These are phyloP conservation scores for Buddleja alternifolia DNA, from an alignment of 257 asterid genomes.

Conservation along the genomic window DNA sequence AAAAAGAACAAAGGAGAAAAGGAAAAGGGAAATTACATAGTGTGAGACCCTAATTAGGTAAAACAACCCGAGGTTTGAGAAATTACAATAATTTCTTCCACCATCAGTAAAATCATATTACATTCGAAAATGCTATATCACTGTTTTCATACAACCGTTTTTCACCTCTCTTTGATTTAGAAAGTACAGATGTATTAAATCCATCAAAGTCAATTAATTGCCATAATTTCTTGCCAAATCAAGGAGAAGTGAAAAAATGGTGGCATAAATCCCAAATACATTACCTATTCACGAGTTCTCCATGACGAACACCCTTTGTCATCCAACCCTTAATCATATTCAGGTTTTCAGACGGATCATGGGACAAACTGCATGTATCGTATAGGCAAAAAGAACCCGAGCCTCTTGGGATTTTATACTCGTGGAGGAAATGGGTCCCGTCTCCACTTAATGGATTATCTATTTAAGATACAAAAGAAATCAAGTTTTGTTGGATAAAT, in stretches of 20 bases:
- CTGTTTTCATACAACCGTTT: no score
- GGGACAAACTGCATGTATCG: constrained; percentile 72
- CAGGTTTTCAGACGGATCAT: constrained; percentile 48
- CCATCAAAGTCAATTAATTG: no score
- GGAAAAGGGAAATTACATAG: neutral
- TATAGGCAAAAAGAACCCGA: constrained; percentile 64
- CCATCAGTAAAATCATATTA: no score
- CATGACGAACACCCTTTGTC: constrained; percentile 67
- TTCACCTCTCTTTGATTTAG: no score
- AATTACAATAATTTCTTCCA: no score
- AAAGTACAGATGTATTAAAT: no score
- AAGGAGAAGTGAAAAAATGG: no score
- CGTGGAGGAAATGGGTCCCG: constrained; percentile 72
- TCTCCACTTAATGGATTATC: constrained; percentile 51
- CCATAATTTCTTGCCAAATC: no score
- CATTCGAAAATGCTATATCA: no score
- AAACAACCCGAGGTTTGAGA: no score
- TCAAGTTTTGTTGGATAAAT: neutral
- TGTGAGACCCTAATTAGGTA: neutral
- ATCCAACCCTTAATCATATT: constrained; percentile 58
- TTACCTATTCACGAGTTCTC: constrained; percentile 69
- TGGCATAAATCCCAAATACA: neutral
- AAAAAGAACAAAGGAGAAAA: neutral
- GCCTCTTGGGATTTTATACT: constrained; percentile 66
- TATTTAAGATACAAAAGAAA: constrained; percentile 31